Percentiles rank a stretch among this genome's conserved stretches.
Conservation (phyloP, 2,329 filamentous ascomycete species). For the Pseudocercospora fuligena region DNA sequence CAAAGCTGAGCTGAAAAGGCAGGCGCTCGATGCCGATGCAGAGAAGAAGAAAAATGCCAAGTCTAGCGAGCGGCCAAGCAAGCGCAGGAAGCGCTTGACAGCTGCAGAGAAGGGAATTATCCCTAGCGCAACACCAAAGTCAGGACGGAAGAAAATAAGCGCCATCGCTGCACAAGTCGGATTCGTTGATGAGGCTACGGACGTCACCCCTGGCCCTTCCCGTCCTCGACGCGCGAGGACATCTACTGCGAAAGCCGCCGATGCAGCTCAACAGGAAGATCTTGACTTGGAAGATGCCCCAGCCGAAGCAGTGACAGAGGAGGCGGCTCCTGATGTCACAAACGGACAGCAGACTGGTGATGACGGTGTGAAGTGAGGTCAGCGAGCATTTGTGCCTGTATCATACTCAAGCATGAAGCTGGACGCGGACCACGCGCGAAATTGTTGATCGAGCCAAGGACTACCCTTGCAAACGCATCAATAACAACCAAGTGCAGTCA, state of each 20-base stretch:
- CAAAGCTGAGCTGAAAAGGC: slow-evolving; percentile 28
- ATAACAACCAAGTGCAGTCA: not conserved
- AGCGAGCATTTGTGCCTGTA: not conserved
- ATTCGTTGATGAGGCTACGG: not conserved
- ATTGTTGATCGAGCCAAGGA: not conserved
- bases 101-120: slow-evolving; percentile 14
- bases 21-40: slow-evolving; percentile 20
- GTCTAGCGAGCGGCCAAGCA: slow-evolving; percentile 18
- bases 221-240: not conserved
- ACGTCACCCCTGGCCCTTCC: not conserved
- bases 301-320: not conserved
- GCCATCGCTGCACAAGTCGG: not conserved
- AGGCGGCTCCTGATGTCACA: not conserved
- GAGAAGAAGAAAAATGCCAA: slow-evolving; percentile 13
- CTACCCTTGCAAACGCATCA: not conserved
- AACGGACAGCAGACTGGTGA: not conserved
- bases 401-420: not conserved
- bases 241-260: not conserved
- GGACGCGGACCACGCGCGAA: not conserved
- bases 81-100: slow-evolving; percentile 22
- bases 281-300: not conserved
- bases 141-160: not conserved
- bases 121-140: not conserved
- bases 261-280: not conserved
- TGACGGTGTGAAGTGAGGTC: slow-evolving; percentile 3